These are phyloP conservation scores for Podila clonocystis DNA, from an alignment of 192 early-diverging fungal genomes.

Conservation along the genomic window DNA sequence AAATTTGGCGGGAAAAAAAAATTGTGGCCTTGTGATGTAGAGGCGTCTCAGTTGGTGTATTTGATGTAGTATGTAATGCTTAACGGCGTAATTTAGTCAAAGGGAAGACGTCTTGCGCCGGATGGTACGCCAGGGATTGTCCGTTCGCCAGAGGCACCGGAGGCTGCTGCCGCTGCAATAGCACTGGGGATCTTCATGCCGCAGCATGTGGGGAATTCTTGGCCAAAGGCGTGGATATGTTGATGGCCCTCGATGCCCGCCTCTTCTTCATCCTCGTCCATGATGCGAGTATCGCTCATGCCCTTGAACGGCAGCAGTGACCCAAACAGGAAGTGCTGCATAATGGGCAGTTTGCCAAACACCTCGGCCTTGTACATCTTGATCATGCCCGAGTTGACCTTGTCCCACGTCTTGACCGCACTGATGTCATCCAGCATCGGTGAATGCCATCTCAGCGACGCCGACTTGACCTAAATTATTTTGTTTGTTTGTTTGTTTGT, in stretches of 20 bases:
- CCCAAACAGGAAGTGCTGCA: slow-evolving; percentile 99
- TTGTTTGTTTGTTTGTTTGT: neutral
- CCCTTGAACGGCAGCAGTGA: slow-evolving; percentile 80
- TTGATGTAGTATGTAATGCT: neutral
- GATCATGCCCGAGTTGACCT: slow-evolving; percentile 92
- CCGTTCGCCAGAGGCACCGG: slow-evolving; percentile 32
- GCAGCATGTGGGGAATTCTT: slow-evolving; percentile 83
- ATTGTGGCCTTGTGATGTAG: neutral
- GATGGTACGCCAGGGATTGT: slow-evolving; percentile 15
- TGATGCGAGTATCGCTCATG: slow-evolving; percentile 36
- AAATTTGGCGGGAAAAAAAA: neutral
- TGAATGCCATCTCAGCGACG: slow-evolving; percentile 84
- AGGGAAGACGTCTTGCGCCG: slow-evolving; percentile 48
- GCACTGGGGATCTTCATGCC: slow-evolving; percentile 85
- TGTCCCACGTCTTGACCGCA: slow-evolving; percentile 81
- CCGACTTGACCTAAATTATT: slow-evolving; percentile 66
- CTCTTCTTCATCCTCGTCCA: slow-evolving; percentile 57
- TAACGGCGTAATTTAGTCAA: slow-evolving; percentile 33
- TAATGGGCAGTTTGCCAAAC: slow-evolving; percentile 93
- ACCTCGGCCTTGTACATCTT: slow-evolving; percentile 98
- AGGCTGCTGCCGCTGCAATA: slow-evolving; percentile 74
- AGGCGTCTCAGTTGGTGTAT: slow-evolving; percentile 3
- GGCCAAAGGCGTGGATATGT: slow-evolving; percentile 78
- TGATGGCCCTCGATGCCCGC: slow-evolving; percentile 64
- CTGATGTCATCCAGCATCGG: slow-evolving; percentile 98